Evolutionary conservation across 352 stramenopile species (phyloP).

Genomic region (Globisporangium solare): DNA sequence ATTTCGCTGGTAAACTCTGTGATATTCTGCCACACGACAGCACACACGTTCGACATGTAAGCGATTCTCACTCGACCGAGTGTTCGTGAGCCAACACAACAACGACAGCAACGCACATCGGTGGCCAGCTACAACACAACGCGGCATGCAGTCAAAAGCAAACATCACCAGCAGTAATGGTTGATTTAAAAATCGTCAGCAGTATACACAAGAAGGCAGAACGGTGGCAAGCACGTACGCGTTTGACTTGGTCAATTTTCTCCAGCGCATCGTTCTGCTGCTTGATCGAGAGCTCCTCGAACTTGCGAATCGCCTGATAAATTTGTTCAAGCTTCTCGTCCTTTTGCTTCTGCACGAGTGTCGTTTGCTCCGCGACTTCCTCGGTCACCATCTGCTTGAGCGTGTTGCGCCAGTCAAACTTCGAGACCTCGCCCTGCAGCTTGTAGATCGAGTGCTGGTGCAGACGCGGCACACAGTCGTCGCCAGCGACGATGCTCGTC

Average conservation of each 20-base stretch:
- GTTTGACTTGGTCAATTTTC: constrained; percentile 49
- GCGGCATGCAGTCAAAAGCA: not conserved
- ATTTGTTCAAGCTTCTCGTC: constrained; percentile 46
- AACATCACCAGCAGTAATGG: not conserved
- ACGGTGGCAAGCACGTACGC: constrained; percentile 11
- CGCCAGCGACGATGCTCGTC: constrained; percentile 69
- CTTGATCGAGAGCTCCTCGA: constrained; percentile 38
- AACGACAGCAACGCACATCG: not conserved
- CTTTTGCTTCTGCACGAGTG: constrained; percentile 35
- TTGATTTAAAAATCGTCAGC: too few relatives aligned
- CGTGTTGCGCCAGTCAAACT: constrained; percentile 60
- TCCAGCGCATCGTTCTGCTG: constrained; percentile 41
- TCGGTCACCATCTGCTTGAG: constrained; percentile 55
- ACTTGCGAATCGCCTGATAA: constrained; percentile 29
- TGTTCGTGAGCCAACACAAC: not conserved
- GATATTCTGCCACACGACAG: constrained; percentile 28
- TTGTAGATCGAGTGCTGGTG: constrained; percentile 69
- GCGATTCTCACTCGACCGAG: too few relatives aligned
- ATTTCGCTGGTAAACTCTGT: constrained; percentile 45
- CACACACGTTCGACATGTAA: not conserved
- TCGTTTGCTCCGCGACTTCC: constrained; percentile 56
- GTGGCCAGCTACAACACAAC: constrained; percentile 1
- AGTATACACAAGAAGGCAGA: too few relatives aligned
- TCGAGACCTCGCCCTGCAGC: constrained; percentile 57
- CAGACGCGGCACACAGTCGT: constrained; percentile 78